Conservation (phyloP, 805 yeast genomes). For the Wickerhamomyces subpelliculosus region DNA sequence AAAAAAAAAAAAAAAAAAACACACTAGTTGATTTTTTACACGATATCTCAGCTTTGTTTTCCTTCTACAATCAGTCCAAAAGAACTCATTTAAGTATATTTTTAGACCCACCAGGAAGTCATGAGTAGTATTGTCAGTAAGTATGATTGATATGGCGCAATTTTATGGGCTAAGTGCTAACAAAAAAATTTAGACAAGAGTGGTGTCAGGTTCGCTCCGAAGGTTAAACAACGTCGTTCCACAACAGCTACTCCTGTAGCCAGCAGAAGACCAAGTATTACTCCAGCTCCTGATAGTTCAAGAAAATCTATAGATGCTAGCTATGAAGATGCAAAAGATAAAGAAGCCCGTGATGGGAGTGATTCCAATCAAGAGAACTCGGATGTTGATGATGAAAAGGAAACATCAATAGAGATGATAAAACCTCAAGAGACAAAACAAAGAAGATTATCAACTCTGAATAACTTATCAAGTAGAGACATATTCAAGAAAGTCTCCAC, state of each 20-base stretch:
- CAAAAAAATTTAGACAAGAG: slow-evolving; percentile 31
- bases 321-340: background rate
- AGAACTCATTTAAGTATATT: too few relatives aligned
- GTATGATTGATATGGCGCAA: too few relatives aligned
- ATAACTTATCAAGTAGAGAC: slow-evolving; percentile 24
- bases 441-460: slow-evolving; percentile 34
- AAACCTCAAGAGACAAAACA: slow-evolving; percentile 19
- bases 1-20: too few relatives aligned
- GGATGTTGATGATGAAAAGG: slow-evolving; percentile 1
- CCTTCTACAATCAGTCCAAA: background rate
- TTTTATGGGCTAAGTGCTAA: too few relatives aligned
- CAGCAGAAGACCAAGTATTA: slow-evolving; percentile 18
- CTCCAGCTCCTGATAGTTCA: slow-evolving; percentile 8
- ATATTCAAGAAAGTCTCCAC: slow-evolving; percentile 23
- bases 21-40: too few relatives aligned
- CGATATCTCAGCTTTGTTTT: background rate
- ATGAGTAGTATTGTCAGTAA: slow-evolving; percentile 42
- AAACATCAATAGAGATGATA: slow-evolving; percentile 3
- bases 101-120: too few relatives aligned
- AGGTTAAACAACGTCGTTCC: slow-evolving; percentile 36
- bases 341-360: background rate
- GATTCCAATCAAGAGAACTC: too few relatives aligned
- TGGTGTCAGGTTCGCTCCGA: slow-evolving; percentile 63
- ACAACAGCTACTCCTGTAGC: slow-evolving; percentile 21
- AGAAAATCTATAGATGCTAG: slow-evolving; percentile 2